phyloP scores from a whole-genome alignment of 2,329 filamentous ascomycete genomes.

The Diaporthe sp. region DNA sequence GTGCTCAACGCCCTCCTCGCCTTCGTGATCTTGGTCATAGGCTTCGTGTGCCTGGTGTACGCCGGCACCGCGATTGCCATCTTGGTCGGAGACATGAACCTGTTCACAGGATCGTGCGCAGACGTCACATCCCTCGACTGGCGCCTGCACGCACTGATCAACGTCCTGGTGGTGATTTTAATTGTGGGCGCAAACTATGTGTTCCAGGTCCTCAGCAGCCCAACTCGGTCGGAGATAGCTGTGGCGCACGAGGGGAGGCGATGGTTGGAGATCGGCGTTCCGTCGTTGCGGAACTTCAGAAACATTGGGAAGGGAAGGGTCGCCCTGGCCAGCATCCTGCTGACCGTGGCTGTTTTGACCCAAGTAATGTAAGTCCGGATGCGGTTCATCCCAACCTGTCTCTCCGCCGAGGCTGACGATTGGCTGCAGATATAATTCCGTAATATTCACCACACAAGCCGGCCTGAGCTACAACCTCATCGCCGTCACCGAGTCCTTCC shows the following conservation, averaged over 20 bases:
- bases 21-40: slow-evolving; percentile 45
- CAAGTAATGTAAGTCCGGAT: slow-evolving; percentile 63
- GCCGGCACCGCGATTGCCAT: slow-evolving; percentile 53
- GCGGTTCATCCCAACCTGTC: background rate
- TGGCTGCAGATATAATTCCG: slow-evolving; percentile 62
- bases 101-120: slow-evolving; percentile 57
- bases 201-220: slow-evolving; percentile 68
- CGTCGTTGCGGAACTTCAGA: slow-evolving; percentile 64
- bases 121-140: slow-evolving; percentile 54
- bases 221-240: slow-evolving; percentile 64
- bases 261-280: slow-evolving; percentile 69
- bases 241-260: slow-evolving; percentile 59
- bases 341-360: slow-evolving; percentile 59
- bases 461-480: slow-evolving; percentile 52
- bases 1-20: slow-evolving; percentile 59
- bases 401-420: background rate
- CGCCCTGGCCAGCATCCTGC: slow-evolving; percentile 55
- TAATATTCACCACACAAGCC: slow-evolving; percentile 60
- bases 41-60: slow-evolving; percentile 53
- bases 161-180: slow-evolving; percentile 58
- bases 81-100: slow-evolving; percentile 52
- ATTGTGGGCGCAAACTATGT: slow-evolving; percentile 66
- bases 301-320: slow-evolving; percentile 59
- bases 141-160: slow-evolving; percentile 61
- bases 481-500: slow-evolving; percentile 54